phyloP scores from a whole-genome alignment of 371 early-diverging fungal species.

The Lichtheimia ornata region DNA sequence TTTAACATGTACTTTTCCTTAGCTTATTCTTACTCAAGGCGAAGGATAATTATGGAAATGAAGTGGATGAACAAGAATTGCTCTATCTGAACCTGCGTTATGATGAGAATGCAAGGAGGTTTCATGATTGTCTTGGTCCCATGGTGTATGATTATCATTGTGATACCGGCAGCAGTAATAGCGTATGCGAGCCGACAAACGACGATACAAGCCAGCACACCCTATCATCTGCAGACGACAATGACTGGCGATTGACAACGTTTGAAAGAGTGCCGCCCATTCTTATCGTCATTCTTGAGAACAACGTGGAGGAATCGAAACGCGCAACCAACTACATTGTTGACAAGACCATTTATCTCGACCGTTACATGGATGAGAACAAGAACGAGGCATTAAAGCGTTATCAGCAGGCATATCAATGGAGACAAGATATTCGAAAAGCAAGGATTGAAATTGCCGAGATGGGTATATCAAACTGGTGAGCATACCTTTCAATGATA shows the following conservation, averaged over 20 bases:
- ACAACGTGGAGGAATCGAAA: background rate
- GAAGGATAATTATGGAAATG: conserved; percentile 12
- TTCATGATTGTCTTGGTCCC: conserved; percentile 45
- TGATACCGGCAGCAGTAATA: background rate
- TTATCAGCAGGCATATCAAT: conserved; percentile 29
- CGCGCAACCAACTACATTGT: conserved; percentile 10
- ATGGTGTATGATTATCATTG: conserved; percentile 29
- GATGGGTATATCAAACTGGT: conserved; percentile 6
- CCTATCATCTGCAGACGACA: conserved; percentile 1
- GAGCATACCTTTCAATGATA: conserved; percentile 4
- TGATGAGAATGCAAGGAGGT: conserved; percentile 20
- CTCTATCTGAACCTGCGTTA: conserved; percentile 22
- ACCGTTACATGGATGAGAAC: conserved; percentile 40
- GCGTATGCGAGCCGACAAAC: background rate
- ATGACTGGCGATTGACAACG: conserved; percentile 28
- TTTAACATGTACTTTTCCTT: background rate
- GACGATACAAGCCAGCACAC: conserved; percentile 6
- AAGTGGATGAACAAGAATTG: conserved; percentile 19
- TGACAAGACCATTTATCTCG: conserved; percentile 42
- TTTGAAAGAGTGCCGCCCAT: conserved; percentile 42
- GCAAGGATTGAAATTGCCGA: conserved; percentile 13
- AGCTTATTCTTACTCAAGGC: conserved; percentile 24
- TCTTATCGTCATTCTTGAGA: conserved; percentile 32
- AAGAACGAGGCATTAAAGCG: conserved; percentile 20
- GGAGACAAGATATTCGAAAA: conserved; percentile 19